Evolutionary conservation across 23 red algal genomes (phyloP).

Genomic region (Gracilaria domingensis): DNA sequence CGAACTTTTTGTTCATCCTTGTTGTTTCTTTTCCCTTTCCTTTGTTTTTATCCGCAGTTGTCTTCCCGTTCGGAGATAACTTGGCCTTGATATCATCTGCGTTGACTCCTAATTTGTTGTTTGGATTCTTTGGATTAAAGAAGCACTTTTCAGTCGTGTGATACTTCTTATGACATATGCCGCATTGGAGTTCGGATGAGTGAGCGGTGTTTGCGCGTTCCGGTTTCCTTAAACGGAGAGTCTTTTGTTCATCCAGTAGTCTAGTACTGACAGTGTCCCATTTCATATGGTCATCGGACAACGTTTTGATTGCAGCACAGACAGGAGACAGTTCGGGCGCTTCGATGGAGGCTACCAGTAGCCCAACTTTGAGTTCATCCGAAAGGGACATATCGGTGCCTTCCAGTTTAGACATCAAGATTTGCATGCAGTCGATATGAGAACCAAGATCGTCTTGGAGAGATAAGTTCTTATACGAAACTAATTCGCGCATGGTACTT

Average conservation of each 20-base stretch:
- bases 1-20: background rate
- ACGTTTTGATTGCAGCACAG: slow-evolving; percentile 34
- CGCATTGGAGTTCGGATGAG: background rate
- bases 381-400: background rate
- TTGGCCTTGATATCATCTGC: too few species aligned
- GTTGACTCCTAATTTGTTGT: slow-evolving; percentile 10
- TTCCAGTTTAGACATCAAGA: slow-evolving; percentile 4
- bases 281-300: background rate
- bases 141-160: slow-evolving; percentile 11
- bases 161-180: background rate
- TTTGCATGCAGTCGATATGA: background rate
- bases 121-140: slow-evolving; percentile 9
- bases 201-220: background rate
- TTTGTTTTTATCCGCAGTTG: background rate
- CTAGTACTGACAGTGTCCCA: background rate
- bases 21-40: background rate
- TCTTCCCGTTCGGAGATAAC: background rate
- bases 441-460: background rate
- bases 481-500: background rate
- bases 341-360: background rate
- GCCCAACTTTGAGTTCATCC: background rate
- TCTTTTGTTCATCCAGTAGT: slow-evolving; percentile 1
- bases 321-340: background rate
- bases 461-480: background rate
- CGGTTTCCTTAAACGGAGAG: background rate